Conservation (phyloP, 306 rosid species). For the Chamaecrista fasciculata region DNA sequence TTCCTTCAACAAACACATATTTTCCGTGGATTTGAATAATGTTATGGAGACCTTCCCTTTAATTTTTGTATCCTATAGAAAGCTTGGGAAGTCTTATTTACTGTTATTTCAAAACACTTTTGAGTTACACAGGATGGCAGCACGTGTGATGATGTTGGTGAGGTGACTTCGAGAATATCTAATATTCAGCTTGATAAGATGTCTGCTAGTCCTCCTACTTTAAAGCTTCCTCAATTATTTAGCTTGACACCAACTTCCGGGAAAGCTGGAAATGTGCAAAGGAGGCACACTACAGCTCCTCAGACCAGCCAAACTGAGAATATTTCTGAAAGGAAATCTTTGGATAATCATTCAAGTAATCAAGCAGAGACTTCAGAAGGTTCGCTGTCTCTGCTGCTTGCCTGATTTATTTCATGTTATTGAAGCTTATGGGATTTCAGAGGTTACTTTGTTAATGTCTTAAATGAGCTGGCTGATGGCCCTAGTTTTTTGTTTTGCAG, state of each 20-base stretch:
- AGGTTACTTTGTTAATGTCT: constrained; percentile 25
- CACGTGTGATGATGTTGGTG: constrained; percentile 72
- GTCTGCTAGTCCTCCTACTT: constrained; percentile 77
- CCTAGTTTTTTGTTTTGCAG: constrained; percentile 44
- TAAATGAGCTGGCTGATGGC: constrained; percentile 21
- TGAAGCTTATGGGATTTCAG: constrained; percentile 28
- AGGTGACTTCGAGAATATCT: constrained; percentile 71
- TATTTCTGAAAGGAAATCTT: constrained; percentile 60
- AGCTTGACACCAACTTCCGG: constrained; percentile 91
- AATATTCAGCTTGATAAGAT: constrained; percentile 78
- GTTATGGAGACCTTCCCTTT: background rate
- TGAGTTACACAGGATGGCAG: constrained; percentile 57
- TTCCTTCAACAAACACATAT: background rate
- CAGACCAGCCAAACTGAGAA: constrained; percentile 68
- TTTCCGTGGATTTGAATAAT: background rate
- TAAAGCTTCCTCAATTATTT: constrained; percentile 97
- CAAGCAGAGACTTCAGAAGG: constrained; percentile 71
- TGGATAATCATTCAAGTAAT: constrained; percentile 55
- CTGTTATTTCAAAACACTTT: background rate
- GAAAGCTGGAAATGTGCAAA: constrained; percentile 74
- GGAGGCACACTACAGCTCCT: constrained; percentile 57
- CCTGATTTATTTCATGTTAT: constrained; percentile 21
- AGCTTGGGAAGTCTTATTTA: constrained; percentile 6
- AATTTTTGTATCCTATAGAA: background rate
- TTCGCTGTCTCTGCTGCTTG: constrained; percentile 33